These are phyloP conservation scores for Chaetoceros muelleri DNA, from an alignment of 108 stramenopile species.

Conservation along the genomic window DNA sequence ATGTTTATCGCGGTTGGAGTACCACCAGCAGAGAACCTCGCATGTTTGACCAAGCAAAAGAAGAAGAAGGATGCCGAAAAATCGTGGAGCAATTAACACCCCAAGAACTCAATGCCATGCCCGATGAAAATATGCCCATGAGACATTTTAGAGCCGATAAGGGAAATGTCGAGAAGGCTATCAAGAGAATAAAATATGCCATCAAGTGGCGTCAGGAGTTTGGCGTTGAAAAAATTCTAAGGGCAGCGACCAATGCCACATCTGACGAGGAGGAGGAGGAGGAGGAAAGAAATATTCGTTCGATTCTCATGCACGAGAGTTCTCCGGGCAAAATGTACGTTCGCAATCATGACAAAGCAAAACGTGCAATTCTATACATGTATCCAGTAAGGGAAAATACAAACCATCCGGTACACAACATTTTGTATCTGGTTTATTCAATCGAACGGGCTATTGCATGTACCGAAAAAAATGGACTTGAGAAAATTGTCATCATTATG, in stretches of 20 bases:
- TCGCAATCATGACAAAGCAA: conserved; percentile 72
- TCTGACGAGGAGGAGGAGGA: conserved; percentile 10
- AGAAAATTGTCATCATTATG: conserved; percentile 80
- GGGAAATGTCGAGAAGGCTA: conserved; percentile 36
- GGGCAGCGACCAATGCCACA: conserved; percentile 4
- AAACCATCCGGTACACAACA: conserved; percentile 53
- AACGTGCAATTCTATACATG: conserved; percentile 77
- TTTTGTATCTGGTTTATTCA: conserved; percentile 84
- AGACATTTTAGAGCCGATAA: conserved; percentile 79
- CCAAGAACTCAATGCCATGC: conserved; percentile 33
- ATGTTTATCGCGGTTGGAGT: too few species aligned
- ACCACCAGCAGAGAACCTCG: conserved; percentile 6
- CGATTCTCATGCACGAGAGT: conserved; percentile 49
- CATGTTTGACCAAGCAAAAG: conserved; percentile 15
- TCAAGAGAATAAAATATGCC: conserved; percentile 50
- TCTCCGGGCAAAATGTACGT: conserved; percentile 79
- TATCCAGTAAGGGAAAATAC: conserved; percentile 83
- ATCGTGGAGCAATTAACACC: conserved; percentile 33
- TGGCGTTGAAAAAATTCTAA: conserved; percentile 33
- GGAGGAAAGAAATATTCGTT: conserved; percentile 19
- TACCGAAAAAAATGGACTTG: conserved; percentile 36
- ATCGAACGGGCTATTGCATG: conserved; percentile 83
- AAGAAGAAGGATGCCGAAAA: conserved; percentile 26
- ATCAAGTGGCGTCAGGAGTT: conserved; percentile 81
- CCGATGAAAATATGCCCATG: conserved; percentile 64